Conservation (phyloP, 441 rosid genomes). For the Jatropha multifida region DNA sequence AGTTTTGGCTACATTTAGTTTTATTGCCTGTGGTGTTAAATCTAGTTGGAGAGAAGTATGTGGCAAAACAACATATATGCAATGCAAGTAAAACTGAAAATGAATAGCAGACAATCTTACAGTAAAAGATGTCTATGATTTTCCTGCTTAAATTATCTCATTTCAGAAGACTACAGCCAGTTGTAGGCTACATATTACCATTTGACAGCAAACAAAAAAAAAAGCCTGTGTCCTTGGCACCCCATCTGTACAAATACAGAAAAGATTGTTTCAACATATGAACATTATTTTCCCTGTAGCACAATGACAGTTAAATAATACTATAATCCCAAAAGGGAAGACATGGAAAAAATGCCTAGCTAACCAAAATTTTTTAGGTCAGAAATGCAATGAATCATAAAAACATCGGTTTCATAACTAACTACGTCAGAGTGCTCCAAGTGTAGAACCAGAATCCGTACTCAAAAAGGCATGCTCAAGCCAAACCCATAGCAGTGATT, state of each 20-base stretch:
- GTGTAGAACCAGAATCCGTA: background rate
- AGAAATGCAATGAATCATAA: background rate
- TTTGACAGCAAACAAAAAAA: too few species aligned
- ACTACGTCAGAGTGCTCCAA: background rate
- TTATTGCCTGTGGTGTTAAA: constrained; percentile 5
- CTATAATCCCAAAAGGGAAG: background rate
- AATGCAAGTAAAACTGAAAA: too few species aligned
- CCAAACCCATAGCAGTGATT: background rate
- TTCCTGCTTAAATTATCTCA: too few species aligned
- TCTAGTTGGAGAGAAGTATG: too few species aligned
- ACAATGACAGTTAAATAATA: background rate
- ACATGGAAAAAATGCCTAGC: background rate
- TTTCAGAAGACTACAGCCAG: too few species aligned
- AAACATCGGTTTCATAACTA: background rate
- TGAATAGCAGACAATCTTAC: background rate
- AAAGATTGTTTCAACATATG: too few species aligned
- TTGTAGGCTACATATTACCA: too few species aligned
- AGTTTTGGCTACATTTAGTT: constrained; percentile 1
- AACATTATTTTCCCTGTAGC: too few species aligned
- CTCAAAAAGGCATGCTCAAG: constrained; percentile 5
- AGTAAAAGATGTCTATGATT: too few species aligned
- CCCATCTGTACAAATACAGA: background rate
- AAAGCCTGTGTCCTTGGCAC: too few species aligned
- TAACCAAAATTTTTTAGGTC: constrained; percentile 9
- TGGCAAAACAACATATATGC: too few species aligned